Conservation (phyloP, 345 rosid species). For the Gossypium mustelinum region DNA sequence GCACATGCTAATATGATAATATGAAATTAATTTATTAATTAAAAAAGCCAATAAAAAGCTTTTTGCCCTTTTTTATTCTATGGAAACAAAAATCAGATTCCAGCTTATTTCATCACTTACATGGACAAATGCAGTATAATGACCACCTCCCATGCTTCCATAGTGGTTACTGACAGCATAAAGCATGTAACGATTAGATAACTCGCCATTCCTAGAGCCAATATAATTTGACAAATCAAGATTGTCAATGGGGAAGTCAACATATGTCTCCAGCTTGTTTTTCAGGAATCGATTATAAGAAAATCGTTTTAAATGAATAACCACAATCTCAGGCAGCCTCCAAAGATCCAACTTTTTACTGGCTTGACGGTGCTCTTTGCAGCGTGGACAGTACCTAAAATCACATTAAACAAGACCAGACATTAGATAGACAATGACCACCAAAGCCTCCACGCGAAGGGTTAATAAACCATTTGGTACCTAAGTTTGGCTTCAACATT, state of each 20-base stretch:
- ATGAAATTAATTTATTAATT: neutral
- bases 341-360: constrained; percentile 92
- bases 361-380: constrained; percentile 89
- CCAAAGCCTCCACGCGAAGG: neutral
- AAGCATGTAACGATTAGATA: constrained; percentile 58
- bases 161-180: constrained; percentile 6
- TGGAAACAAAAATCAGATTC: neutral
- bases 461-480: neutral
- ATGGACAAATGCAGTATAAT: constrained; percentile 59
- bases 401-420: constrained; percentile 9
- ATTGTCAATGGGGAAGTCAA: constrained; percentile 85
- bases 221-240: constrained; percentile 79
- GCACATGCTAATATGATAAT: neutral
- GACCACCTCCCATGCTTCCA: constrained; percentile 10
- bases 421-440: constrained; percentile 17
- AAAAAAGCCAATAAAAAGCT: neutral
- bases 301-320: constrained; percentile 37
- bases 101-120: constrained; percentile 46
- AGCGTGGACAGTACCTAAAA: constrained; percentile 86
- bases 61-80: neutral
- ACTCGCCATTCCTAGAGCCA: constrained; percentile 47
- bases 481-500: too few species aligned
- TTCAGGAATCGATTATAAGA: constrained; percentile 80
- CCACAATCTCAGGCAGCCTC: constrained; percentile 43
- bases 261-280: constrained; percentile 89